These are phyloP conservation scores for Suhomyces bribrorum DNA, from an alignment of 1,139 yeast species.

Conservation along the genomic window DNA sequence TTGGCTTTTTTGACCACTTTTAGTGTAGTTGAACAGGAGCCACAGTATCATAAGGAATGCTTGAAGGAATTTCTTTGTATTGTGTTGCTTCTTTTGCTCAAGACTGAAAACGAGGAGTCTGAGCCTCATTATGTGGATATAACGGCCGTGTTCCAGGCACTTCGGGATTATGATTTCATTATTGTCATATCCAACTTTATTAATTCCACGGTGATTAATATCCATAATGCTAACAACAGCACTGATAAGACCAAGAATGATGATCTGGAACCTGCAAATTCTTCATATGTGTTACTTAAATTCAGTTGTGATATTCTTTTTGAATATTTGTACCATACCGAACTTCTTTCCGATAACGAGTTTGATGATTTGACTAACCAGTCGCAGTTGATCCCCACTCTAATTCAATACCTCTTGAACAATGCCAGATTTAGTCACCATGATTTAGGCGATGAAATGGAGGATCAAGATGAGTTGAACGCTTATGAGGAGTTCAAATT, in stretches of 20 bases:
- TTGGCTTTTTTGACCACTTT: conserved; percentile 37
- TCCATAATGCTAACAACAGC: neutral
- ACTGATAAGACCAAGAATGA: conserved; percentile 16
- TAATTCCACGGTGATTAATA: conserved; percentile 27
- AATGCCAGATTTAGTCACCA: conserved; percentile 48
- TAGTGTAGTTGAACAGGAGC: conserved; percentile 18
- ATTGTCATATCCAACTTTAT: conserved; percentile 46
- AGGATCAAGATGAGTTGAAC: conserved; percentile 60
- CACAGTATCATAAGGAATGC: conserved; percentile 21
- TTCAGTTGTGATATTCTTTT: conserved; percentile 46
- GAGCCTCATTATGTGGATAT: conserved; percentile 15
- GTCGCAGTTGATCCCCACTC: conserved; percentile 31
- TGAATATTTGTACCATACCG: conserved; percentile 44
- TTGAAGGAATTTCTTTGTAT: conserved; percentile 43
- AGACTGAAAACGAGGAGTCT: conserved; percentile 28
- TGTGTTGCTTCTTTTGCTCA: conserved; percentile 34
- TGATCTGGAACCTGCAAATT: conserved; percentile 1
- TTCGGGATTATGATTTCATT: conserved; percentile 48
- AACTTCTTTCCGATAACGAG: conserved; percentile 37
- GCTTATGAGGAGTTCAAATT: conserved; percentile 74
- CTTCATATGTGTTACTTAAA: conserved; percentile 39
- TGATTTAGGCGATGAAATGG: conserved; percentile 42
- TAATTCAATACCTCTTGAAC: conserved; percentile 55
- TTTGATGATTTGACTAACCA: conserved; percentile 30
- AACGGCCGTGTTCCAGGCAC: conserved; percentile 25